These are phyloP conservation scores for Casuarina glauca DNA, from an alignment of 306 rosid species.

Conservation along the genomic window DNA sequence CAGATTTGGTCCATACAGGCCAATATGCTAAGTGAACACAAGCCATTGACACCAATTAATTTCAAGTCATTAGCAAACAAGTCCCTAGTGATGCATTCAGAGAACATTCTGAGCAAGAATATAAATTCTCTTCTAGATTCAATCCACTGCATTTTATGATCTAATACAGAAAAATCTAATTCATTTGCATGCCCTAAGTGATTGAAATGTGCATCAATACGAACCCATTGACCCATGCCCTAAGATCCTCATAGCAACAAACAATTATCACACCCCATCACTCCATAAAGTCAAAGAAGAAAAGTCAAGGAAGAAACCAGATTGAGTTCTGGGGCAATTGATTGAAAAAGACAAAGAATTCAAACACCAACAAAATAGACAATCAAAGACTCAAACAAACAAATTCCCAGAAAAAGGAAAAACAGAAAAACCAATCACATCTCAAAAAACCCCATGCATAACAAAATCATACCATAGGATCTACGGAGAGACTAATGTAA, in stretches of 20 bases:
- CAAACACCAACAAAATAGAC: not conserved
- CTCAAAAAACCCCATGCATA: not conserved
- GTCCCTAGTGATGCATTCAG: not conserved
- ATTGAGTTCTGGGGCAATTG: not conserved
- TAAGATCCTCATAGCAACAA: not conserved
- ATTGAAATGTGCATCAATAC: not conserved
- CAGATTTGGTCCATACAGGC: not conserved
- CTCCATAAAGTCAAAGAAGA: not conserved
- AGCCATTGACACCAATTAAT: not conserved
- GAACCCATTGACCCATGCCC: not conserved
- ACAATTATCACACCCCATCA: not conserved
- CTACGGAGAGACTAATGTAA: not conserved
- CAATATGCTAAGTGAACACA: not conserved
- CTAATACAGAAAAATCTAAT: not conserved
- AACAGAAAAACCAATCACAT: not conserved
- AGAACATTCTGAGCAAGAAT: not conserved
- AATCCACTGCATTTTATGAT: not conserved
- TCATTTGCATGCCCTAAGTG: not conserved
- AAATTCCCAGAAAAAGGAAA: not conserved
- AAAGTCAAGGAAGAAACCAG: not conserved
- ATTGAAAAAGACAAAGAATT: not conserved
- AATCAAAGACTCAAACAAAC: not conserved
- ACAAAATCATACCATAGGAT: not conserved
- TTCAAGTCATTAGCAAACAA: not conserved
- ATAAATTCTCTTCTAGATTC: not conserved